Base-by-base conservation (phyloP, 345 rosid genomes). In the Melaleuca quinquenervia region DNA sequence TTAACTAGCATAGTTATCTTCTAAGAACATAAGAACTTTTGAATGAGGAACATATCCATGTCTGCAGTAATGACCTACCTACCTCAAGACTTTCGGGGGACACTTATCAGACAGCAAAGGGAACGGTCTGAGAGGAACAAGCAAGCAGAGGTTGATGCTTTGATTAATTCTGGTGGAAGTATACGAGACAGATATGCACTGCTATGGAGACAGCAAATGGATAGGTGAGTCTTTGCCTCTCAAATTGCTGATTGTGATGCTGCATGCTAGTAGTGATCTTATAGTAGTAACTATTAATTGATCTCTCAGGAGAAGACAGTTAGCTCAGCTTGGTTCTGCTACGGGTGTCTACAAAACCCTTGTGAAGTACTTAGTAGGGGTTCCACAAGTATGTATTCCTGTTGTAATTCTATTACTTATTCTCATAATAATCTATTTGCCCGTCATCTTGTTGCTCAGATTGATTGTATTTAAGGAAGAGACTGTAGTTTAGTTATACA, bases 1-100 rank as follows among this genome's bases (percentile, higher is more conserved):
- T 70, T 21, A 70, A 70, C 48, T 70, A 70, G 80, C 80, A 36
- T 36, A 70, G 48, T 24, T 18, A 32, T 24, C 26, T 70, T 24
- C 48, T 41, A 18, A 36, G 22, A 18, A 8, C 26, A 18, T 70
- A 70, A 70, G 48, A 44, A 70, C 80, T 70, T 32, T 70, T 70
- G 18, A 36, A 70, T 36, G 80, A 36, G 78, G 78, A 70, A 18
- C 32, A 14, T 29, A 70, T 70, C 80, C 64, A 44, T 85, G n/a
- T 62, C 86, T 90, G 86, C 93, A 97, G 99, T 97, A 85, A 97
- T 97, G 99, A 97, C 99, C 86, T 97, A 97, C 93, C 91, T 97
- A 98, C 99, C 99, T 91, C 99, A 97, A 94, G 99, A 97, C 90
- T 97, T 97, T 88, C 97, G 99, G 26, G 99, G 98, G 84, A 92